Evolutionary conservation across 2,329 filamentous ascomycete species (phyloP), one percentile per base, ranked within the genome.

Genomic region (Didymellaceae sp.): DNA sequence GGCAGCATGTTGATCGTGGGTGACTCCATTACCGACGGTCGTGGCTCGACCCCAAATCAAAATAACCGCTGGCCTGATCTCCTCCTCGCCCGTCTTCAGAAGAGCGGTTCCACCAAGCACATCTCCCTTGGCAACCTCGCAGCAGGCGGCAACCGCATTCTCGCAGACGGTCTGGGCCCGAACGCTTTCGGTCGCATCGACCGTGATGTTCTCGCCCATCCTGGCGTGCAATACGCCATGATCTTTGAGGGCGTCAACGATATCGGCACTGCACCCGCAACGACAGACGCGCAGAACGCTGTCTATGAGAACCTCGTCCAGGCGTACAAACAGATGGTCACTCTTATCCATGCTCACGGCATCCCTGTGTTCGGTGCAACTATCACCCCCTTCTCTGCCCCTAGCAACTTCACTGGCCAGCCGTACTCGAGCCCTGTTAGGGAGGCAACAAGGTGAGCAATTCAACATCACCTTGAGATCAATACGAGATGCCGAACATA

Each of bases 221-320:
- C 80, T 0, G 82, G 82, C 4, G 80, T 85, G 2, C 76, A 77
- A 58, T 87, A 86, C 61, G 81, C 81, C 17, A 79, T 89, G 73
- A 77, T 88, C 28, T 89, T 87, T 65, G 83, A 87, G 67, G 86
- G 86, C 16, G 84, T 89, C 21, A 68, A 68, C 28, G 86, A 89
- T 61, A 87, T 89, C 47, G 86, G 86, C 3, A 74, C 69, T 1
- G 80, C 77, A 0, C 71, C 72, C 2, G 61, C 78, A 0, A 79
- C 80, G 17, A 40, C 67, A 0, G 68, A 63, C 0, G 71, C 76
- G 0, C 83, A 86, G 58, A 55, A 59, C 3, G 62, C 68, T 3
- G 72, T 86, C 8, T 82, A 78, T 11, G 77, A 79, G 43, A 61
- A 71, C 2, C 71, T 89, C 2, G 80, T 83, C 26, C 74, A 75